Evolutionary conservation across 805 yeast species (phyloP).

Genomic region (Barnettozyma californica): DNA sequence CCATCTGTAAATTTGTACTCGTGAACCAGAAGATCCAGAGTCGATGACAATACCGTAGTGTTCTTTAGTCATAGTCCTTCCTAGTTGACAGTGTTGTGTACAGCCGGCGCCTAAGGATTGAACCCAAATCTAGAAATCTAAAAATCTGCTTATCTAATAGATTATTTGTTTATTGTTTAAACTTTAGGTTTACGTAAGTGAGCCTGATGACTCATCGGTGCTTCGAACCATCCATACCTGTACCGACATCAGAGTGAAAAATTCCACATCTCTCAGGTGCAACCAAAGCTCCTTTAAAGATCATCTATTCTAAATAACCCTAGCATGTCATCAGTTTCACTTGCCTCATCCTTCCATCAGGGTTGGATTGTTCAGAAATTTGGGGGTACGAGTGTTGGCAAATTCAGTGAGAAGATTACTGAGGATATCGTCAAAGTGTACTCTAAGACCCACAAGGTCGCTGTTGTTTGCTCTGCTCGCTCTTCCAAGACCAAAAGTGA

Average conservation of each 20-base stretch:
- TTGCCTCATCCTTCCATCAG: constrained; percentile 15
- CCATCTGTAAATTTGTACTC: constrained; percentile 84
- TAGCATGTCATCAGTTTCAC: constrained; percentile 17
- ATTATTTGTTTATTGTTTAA: background rate
- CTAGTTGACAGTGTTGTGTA: no score
- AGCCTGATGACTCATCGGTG: background rate
- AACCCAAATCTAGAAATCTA: no score
- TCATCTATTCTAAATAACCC: background rate
- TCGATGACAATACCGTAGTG: constrained; percentile 86
- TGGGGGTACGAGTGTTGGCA: constrained; percentile 97
- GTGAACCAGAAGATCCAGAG: constrained; percentile 93
- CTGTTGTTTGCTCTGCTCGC: constrained; percentile 94
- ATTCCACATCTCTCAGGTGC: background rate
- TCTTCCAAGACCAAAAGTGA: constrained; percentile 87
- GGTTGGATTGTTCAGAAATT: constrained; percentile 87
- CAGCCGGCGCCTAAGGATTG: no score
- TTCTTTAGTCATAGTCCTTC: constrained; percentile 12
- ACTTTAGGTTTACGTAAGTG: no score
- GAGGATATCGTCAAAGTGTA: constrained; percentile 75
- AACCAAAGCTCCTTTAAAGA: background rate
- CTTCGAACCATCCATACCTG: background rate
- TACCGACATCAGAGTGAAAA: background rate
- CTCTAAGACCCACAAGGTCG: constrained; percentile 59
- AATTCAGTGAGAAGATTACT: constrained; percentile 81
- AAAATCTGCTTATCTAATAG: background rate